phyloP scores from a whole-genome alignment of 768 basidiomycete species.

The Fistulinella prunicolor region DNA sequence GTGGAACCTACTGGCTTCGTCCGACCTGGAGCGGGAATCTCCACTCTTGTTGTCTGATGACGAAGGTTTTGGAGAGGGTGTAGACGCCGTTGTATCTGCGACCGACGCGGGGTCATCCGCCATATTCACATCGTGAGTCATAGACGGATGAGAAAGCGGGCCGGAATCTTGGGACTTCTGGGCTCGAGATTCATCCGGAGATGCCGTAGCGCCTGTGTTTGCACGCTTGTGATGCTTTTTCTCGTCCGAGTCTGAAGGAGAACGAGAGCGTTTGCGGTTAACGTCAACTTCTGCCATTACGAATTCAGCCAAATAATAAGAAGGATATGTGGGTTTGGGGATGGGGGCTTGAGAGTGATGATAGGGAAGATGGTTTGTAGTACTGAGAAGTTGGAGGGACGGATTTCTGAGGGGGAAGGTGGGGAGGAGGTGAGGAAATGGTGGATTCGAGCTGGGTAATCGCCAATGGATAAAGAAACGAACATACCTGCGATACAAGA shows the following conservation, averaged over 20 bases:
- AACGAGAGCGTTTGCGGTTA: constrained; percentile 84
- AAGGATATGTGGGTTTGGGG: constrained; percentile 37
- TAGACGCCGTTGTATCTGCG: constrained; percentile 50
- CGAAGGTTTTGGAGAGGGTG: constrained; percentile 52
- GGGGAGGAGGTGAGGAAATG: constrained; percentile 51
- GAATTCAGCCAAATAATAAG: constrained; percentile 50
- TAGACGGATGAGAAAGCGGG: constrained; percentile 37
- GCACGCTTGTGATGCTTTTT: constrained; percentile 80
- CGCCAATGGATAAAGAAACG: constrained; percentile 27
- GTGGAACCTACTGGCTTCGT: constrained; percentile 39
- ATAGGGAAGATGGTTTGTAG: constrained; percentile 38
- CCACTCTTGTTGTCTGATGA: constrained; percentile 44
- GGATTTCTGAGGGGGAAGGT: constrained; percentile 51
- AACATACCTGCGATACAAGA: constrained; percentile 34
- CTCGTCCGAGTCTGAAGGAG: constrained; percentile 76
- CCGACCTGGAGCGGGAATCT: constrained; percentile 33
- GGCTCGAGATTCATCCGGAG: constrained; percentile 59
- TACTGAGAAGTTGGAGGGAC: constrained; percentile 37
- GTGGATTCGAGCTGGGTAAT: constrained; percentile 58
- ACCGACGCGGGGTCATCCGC: constrained; percentile 40
- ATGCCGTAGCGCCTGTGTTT: constrained; percentile 69
- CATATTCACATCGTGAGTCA: constrained; percentile 63
- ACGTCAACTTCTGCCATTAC: constrained; percentile 85
- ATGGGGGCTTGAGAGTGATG: constrained; percentile 46
- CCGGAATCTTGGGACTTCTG: constrained; percentile 45